Base-by-base conservation (phyloP, 2,329 filamentous ascomycete species). In the Sporothrix mexicana region DNA sequence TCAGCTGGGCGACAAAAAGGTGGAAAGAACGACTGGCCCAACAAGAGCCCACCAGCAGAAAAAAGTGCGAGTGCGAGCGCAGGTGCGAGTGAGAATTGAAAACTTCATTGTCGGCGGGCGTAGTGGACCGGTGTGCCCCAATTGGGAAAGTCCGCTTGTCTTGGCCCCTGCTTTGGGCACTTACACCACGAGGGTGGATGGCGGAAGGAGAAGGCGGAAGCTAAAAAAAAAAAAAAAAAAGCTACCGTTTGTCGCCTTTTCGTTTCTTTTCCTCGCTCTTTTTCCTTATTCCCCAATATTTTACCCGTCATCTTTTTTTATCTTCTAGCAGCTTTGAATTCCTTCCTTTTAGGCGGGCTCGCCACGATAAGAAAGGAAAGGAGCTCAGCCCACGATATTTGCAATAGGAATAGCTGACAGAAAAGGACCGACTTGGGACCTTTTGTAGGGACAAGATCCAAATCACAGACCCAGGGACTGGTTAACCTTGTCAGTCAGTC, bases 61-160 rank as follows among this genome's bases (percentile, higher is more conserved):
- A n/a, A 53, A 53, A 23, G 20, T 9, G 7, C 30, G 3, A 36
- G 36, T 36, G 23, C 13, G 25, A 59, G 20, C 25, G 55, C 55
- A 13, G 41, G 5, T 30, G n/a, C 17, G 30, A 41, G 57, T 30
- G 17, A 62, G 20, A 43, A 12, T 9, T 20, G 59, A 3, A 30
- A 17, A 17, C 47, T 36, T 59, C 53, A 57, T 25, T 8, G 62
- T 41, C 13, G 25, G 15, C 12, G 2, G n/a, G 3, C 13, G 59
- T 20, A 36, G 25, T 43, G 51, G 30, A n/a, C n/a, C 68, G 68
- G 51, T 7, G 1, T 25, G 3, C 3, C 36, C 53, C 47, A 25
- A 70, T 47, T 25, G 51, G 70, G 70, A 43, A 71, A 57, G 59
- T 71, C 70, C 70, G 70, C 61, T 13, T 8, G 9, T n/a, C 25